Conservation (phyloP, 305 asterid species). For the Fraxinus greggii region DNA sequence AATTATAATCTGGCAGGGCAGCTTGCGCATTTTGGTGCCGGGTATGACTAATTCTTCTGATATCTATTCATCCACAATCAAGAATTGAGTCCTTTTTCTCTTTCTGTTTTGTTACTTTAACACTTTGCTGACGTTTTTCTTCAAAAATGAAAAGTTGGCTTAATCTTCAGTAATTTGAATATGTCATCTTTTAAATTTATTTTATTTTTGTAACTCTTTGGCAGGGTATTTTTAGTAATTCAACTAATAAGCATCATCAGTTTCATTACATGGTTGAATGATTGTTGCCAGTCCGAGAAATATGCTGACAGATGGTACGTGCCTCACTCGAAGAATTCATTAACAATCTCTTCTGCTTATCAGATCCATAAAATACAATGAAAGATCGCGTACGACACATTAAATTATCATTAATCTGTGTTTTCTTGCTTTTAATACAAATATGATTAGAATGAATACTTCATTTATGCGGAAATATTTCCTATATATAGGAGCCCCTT, state of each 20-base stretch:
- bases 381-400: not conserved
- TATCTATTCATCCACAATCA: not conserved
- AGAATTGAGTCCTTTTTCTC: not conserved
- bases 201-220: constrained; percentile 10
- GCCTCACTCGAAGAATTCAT: not conserved
- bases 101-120: not conserved
- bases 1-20: constrained; percentile 33
- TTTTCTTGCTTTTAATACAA: not conserved
- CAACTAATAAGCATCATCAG: constrained; percentile 53
- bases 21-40: constrained; percentile 57
- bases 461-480: not conserved
- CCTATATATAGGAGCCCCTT: not conserved
- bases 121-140: not conserved
- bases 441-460: not conserved
- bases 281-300: constrained; percentile 42
- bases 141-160: not conserved
- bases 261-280: constrained; percentile 52
- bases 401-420: not conserved
- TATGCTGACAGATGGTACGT: constrained; percentile 46
- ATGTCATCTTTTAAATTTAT: not conserved
- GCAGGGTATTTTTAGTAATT: constrained; percentile 51
- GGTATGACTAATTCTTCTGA: constrained; percentile 28
- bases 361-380: not conserved
- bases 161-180: not conserved
- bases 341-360: not conserved